Percentiles rank a stretch among this genome's conserved stretches.
phyloP scores from a whole-genome alignment of 495 filamentous ascomycete genomes.

The Penicillium arizonense region DNA sequence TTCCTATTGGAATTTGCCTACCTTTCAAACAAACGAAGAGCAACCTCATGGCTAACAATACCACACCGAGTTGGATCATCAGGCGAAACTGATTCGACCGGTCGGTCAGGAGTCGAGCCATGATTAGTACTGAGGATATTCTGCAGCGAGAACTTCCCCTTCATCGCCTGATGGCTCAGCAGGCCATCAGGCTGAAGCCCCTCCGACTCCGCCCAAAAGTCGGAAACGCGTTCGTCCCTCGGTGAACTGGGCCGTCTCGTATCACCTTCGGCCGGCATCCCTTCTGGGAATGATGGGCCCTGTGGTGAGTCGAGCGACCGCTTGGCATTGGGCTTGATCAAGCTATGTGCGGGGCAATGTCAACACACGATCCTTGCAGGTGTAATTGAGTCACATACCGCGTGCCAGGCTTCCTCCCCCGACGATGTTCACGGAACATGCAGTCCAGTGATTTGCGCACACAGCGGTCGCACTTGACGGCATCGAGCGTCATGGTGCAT shows the following conservation, averaged over 20 bases:
- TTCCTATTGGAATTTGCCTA: neutral
- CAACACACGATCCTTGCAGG: too few relatives aligned
- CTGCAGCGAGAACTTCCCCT: slow-evolving; percentile 19
- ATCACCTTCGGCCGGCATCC: neutral
- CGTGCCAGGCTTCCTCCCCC: neutral
- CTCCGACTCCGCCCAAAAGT: slow-evolving; percentile 8
- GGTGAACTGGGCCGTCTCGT: neutral
- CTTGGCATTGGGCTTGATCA: neutral
- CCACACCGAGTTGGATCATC: slow-evolving; percentile 9
- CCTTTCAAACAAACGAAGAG: slow-evolving; percentile 18
- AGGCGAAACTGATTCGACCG: slow-evolving; percentile 2
- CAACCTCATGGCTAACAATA: slow-evolving; percentile 14
- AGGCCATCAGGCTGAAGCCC: slow-evolving; percentile 13
- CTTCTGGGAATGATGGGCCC: too few relatives aligned
- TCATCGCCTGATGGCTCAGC: slow-evolving; percentile 14
- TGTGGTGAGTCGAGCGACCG: neutral
- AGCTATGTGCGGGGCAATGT: neutral
- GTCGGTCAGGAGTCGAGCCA: neutral
- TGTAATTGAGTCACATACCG: neutral
- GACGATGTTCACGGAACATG: neutral
- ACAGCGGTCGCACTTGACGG: neutral
- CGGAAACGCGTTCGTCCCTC: slow-evolving; percentile 2
- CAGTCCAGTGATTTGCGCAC: slow-evolving; percentile 1
- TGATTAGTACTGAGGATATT: slow-evolving; percentile 14
- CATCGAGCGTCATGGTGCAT: neutral